Percentiles rank a stretch among this genome's conserved stretches.
phyloP scores from a whole-genome alignment of 805 yeast genomes.

The Vanderwaltozyma yarrowii region DNA sequence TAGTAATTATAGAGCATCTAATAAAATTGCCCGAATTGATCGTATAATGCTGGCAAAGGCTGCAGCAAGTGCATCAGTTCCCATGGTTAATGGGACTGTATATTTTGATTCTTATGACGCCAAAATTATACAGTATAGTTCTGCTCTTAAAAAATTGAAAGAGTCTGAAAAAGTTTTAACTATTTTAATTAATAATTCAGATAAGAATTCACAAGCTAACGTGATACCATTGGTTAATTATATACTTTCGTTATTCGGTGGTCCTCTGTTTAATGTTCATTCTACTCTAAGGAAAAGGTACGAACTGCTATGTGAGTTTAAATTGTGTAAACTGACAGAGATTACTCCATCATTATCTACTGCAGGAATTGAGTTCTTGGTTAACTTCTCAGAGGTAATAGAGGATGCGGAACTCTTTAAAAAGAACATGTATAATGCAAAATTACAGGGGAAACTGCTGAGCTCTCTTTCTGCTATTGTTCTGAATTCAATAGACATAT shows the following conservation, averaged over 20 bases:
- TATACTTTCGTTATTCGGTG: conserved; percentile 29
- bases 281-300: conserved; percentile 33
- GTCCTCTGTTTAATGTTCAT: conserved; percentile 33
- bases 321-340: conserved; percentile 17
- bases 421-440: conserved; percentile 16
- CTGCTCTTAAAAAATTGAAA: conserved; percentile 39
- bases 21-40: no score
- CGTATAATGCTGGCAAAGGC: conserved; percentile 25
- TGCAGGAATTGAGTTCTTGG: conserved; percentile 11
- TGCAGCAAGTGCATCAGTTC: conserved; percentile 29
- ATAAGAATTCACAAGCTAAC: conserved; percentile 13
- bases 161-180: conserved; percentile 30
- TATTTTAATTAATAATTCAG: conserved; percentile 19
- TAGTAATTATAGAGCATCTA: no score
- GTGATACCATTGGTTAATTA: conserved; percentile 30
- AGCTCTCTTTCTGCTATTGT: conserved; percentile 15
- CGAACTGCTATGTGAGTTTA: conserved; percentile 26
- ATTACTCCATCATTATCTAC: conserved; percentile 13
- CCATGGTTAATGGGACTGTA: conserved; percentile 22
- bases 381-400: conserved; percentile 11
- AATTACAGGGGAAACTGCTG: conserved; percentile 22
- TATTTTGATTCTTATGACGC: conserved; percentile 43
- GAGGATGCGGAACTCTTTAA: conserved; percentile 7
- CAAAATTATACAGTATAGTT: conserved; percentile 47
- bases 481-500: conserved; percentile 22